A percentile compares a stretch with the other conserved stretches of the same genome.
These are phyloP conservation scores for Pezicula neosporulosa DNA, from an alignment of 2,329 filamentous ascomycete species.

Conservation along the genomic window DNA sequence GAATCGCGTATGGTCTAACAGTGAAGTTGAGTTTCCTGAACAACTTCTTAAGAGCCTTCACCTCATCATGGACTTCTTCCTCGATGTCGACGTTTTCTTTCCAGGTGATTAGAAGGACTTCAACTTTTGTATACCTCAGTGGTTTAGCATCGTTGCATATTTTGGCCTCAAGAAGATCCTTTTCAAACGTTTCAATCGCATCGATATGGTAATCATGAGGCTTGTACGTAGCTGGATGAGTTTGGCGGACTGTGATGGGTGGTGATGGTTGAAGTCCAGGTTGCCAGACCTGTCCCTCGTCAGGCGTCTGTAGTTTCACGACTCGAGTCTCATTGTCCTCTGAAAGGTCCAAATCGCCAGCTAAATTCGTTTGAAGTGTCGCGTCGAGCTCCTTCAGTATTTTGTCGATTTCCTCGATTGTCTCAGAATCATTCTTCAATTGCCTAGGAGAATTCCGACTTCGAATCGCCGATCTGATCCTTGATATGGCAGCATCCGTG, in stretches of 20 bases:
- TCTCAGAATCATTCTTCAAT: not conserved
- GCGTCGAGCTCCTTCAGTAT: not conserved
- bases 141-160: not conserved
- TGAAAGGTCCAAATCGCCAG: not conserved
- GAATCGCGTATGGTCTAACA: not conserved
- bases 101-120: slow-evolving; percentile 1
- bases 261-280: not conserved
- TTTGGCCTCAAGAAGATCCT: not conserved
- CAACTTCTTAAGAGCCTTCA: not conserved
- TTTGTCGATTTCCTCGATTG: slow-evolving; percentile 1
- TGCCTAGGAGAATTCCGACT: not conserved
- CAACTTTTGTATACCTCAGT: not conserved
- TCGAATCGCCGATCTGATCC: no score
- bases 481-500: no score
- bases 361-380: not conserved
- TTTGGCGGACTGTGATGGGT: not conserved
- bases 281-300: no score
- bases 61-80: not conserved
- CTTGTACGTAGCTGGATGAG: not conserved
- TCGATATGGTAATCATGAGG: slow-evolving; percentile 1
- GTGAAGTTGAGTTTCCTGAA: not conserved
- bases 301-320: not conserved
- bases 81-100: not conserved
- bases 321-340: not conserved
- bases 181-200: not conserved